A percentile compares a stretch with the other conserved stretches of the same genome.
Conservation (phyloP, 78 protist genomes). For the Dictyostelium intermedium region DNA sequence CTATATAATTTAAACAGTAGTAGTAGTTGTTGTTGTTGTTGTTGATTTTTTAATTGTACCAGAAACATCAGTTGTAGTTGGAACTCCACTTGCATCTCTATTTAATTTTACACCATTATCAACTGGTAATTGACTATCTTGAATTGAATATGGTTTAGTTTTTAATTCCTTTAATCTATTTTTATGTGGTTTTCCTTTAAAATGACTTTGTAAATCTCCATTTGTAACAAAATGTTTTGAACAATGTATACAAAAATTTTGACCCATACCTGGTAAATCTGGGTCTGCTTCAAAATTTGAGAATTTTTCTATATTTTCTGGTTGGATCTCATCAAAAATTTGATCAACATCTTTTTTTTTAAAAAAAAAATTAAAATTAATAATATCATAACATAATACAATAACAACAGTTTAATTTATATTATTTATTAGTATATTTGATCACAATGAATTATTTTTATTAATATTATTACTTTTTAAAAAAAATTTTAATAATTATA, state of each 20-base stretch:
- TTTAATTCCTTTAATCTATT: constrained; percentile 61
- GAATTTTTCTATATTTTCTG: constrained; percentile 50
- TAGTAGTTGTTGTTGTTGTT: not conserved
- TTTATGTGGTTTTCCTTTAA: constrained; percentile 44
- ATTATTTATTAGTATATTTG: too few species aligned
- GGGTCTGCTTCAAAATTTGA: constrained; percentile 51
- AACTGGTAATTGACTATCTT: constrained; percentile 39
- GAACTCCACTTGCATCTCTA: not conserved
- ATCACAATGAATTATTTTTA: not conserved
- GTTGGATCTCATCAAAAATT: constrained; percentile 74
- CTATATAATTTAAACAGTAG: not conserved
- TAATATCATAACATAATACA: too few species aligned
- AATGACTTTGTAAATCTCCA: constrained; percentile 42
- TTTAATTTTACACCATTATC: constrained; percentile 77
- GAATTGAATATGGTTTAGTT: constrained; percentile 60
- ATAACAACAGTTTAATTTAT: too few species aligned
- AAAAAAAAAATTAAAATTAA: too few species aligned
- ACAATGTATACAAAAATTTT: constrained; percentile 67
- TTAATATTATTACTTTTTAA: not conserved
- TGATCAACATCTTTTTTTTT: constrained; percentile 65
- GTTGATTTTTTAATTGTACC: not conserved
- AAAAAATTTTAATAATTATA: too few species aligned
- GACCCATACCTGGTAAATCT: constrained; percentile 81
- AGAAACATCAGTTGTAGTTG: constrained; percentile 1
- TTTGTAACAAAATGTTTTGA: constrained; percentile 42